Evolutionary conservation across 805 yeast genomes (phyloP).

Genomic region (Debaryomyces hansenii): DNA sequence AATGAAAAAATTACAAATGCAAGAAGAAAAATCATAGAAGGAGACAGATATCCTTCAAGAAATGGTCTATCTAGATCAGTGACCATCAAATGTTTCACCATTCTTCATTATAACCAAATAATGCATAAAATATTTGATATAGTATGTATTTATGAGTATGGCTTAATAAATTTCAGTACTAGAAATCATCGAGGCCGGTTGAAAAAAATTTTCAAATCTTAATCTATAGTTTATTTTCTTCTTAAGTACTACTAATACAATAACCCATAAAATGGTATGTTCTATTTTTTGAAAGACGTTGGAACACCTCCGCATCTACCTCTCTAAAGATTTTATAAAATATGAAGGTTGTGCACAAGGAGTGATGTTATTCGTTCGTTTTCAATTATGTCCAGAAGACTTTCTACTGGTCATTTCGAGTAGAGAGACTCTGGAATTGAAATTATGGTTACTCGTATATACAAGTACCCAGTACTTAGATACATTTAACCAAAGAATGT

Average conservation of each 20-base stretch:
- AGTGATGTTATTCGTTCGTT: constrained; percentile 24
- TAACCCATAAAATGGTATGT: constrained; percentile 28
- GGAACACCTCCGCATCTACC: constrained; percentile 23
- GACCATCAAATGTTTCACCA: no score
- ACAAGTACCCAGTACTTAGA: constrained; percentile 3
- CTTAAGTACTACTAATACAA: not conserved
- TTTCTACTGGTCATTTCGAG: not conserved
- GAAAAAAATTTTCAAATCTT: not conserved
- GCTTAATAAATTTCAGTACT: not conserved
- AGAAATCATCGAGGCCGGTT: not conserved
- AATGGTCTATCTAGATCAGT: no score
- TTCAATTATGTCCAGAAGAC: constrained; percentile 2
- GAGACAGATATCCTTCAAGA: no score
- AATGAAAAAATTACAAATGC: no score
- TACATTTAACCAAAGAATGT: constrained; percentile 17
- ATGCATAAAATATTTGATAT: not conserved
- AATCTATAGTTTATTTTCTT: not conserved
- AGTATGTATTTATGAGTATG: not conserved
- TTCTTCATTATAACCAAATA: no score
- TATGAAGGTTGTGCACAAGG: constrained; percentile 22
- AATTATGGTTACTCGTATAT: constrained; percentile 1
- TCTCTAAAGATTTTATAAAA: constrained; percentile 8
- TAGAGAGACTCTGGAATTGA: not conserved
- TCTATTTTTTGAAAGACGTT: constrained; percentile 18
- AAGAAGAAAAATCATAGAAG: no score